Evolutionary conservation across 2,329 filamentous ascomycete genomes (phyloP), one percentile per base, ranked within the genome.

Genomic region (Stromatinia cepivora): DNA sequence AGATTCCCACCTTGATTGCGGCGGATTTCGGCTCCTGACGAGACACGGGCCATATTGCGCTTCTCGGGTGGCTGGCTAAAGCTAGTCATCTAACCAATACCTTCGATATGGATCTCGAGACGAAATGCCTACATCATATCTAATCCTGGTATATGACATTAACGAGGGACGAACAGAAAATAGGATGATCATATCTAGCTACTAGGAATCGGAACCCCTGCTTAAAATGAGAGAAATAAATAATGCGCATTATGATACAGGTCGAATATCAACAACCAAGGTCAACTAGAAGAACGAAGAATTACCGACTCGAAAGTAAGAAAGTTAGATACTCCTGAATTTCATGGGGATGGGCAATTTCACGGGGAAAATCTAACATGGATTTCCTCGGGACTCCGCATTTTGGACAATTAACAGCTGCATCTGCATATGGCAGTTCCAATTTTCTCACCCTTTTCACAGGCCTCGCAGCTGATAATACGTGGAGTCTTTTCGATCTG

Each of bases 121-220:
- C 74, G 72, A 74, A 73, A 70, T 73, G 72, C 72, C 73, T 73
- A 72, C 72, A 50, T 31, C 34, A 50, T 39, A 25, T 58, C 22
- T 34, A 3, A 50, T 25, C 39, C 52, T 50, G 53, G 50, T 42
- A 59, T n/a, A 58, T 66, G 50, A 66, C 28, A 25, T 46, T 31
- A n/a, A 48, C 42, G 31, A 66, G 48, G 48, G 36, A 36, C 42
- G n/a, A 48, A 48, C 31, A 28, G 28, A 48, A 50, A 42, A n/a
- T 39, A 39, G 46, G n/a, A 64, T 42, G 15, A 22, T 52, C 61
- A 39, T 45, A 61, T 20, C 45, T 20, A 42, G n/a, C 34, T 39
- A 64, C 34, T 34, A 42, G 39, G 5, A 39, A 64, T 39, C 34
- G 8, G 0, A 13, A 15, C 46, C 22, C 61, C 15, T 52, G 46